Evolutionary conservation across 129 eudicot species (phyloP).

Genomic region (Flaveria ramosissima): DNA sequence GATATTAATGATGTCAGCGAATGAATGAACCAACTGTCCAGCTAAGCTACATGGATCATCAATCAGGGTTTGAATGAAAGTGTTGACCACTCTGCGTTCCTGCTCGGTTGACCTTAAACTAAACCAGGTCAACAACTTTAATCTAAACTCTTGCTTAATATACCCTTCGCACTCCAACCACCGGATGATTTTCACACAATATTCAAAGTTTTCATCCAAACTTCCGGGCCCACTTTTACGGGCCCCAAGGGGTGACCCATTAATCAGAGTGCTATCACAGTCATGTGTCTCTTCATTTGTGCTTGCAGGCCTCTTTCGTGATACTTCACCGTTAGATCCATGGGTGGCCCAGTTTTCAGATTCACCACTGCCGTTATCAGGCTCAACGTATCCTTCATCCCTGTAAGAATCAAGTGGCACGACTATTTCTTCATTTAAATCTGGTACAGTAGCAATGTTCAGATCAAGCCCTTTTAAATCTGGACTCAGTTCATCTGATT

Average conservation of each 20-base stretch:
- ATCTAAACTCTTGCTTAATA: constrained; percentile 75
- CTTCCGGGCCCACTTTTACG: constrained; percentile 41
- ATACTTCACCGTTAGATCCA: constrained; percentile 34
- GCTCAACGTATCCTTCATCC: constrained; percentile 61
- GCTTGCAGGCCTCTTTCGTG: constrained; percentile 57
- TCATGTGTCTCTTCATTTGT: constrained; percentile 62
- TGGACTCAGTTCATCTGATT: constrained; percentile 38
- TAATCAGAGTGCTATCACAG: constrained; percentile 77
- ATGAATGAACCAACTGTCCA: constrained; percentile 81
- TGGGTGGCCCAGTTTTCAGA: constrained; percentile 60
- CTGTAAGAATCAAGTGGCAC: constrained; percentile 48
- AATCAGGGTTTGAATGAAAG: constrained; percentile 67
- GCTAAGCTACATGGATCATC: constrained; percentile 93
- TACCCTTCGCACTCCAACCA: constrained; percentile 81
- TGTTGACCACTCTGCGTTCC: constrained; percentile 89
- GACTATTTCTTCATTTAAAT: constrained; percentile 72
- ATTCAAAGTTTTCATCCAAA: constrained; percentile 78
- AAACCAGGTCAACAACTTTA: constrained; percentile 86
- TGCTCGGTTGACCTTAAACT: constrained; percentile 90
- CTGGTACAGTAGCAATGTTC: constrained; percentile 83
- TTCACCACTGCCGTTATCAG: constrained; percentile 74
- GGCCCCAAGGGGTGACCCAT: constrained; percentile 57
- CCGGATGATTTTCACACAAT: constrained; percentile 78
- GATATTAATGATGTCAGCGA: constrained; percentile 65
- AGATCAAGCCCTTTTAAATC: constrained; percentile 67